Base-by-base conservation (phyloP, 352 stramenopile genomes). In the Phytophthora rubi region DNA sequence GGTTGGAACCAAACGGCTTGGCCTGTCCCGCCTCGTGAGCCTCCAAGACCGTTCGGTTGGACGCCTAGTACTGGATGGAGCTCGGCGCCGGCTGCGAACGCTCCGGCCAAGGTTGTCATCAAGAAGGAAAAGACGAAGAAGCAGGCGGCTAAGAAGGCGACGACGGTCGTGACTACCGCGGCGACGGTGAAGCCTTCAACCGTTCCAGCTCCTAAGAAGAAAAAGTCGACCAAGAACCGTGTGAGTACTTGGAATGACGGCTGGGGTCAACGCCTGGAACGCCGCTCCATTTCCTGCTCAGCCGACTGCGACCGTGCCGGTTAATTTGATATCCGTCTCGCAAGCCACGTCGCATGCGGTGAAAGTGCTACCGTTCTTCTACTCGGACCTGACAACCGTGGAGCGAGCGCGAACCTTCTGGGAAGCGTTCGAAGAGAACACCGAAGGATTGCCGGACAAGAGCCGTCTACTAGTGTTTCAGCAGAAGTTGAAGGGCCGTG, bases 371-470 rank as follows among this genome's bases (percentile, higher is more conserved):
- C 23, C 28, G 0, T 10, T 52, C 12, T 62, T 62, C 16, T 18
- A 47, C 12, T 62, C 56, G 12, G 56, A 53, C 23, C 23, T 26
- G n/a, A 26, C 23, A 6, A 62, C 56, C 2, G 37, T 35, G 4
- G 55, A 53, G 35, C 54, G 53, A 15, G 44, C 56, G 0, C 6
- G 39, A 2, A 16, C 16, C 5, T 54, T 62, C 28, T 62, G 56
- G 56, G 42, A 62, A 6, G 13, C 45, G 39, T 62, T 62, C 30
- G 56, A 26, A 13, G 28, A 13, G 0, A 53, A 44, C 10, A 62
- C 56, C 23, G 21, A 32, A 2, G 42, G 56, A 1, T 9, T 62
- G 15, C 16, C 39, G 0, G 44, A 62, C 28, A 30, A 28, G 4
- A 15, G 16, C 3, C 53, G 33, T 13, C 53, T 26, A 26, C 32